Base-by-base conservation (phyloP, 305 asterid genomes). In the Fraxinus ornus region DNA sequence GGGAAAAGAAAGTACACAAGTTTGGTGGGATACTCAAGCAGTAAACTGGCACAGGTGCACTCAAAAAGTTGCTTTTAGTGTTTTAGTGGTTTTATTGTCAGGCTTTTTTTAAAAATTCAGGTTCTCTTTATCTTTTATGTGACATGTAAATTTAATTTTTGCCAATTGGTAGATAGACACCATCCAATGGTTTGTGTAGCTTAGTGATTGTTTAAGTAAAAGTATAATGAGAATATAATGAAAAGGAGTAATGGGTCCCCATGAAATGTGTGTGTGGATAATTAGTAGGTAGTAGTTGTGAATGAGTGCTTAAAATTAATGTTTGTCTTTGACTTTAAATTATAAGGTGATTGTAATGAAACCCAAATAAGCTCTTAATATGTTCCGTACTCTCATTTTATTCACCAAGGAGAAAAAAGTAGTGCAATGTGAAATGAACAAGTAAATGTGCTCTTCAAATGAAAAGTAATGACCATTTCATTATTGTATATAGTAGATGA, bases 31-130 rank as follows among this genome's bases (percentile, higher is more conserved):
- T 96, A 96, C 81, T 82, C 90, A 15, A 87, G 92, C 93, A 93
- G 98, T 87, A 96, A 96, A 89, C 90, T 96, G 77, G 98, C 98
- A 76, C 95, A 94, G 98, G 99, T 92, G 79, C 71, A 81, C 81
- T 68, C 76, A 47, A 62, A 80, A 37, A 75, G 83, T 79, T 76
- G 47, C 81, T 82, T 72, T 77, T 76, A 19, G 32, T 55, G 24
- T 62, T 82, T 82, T 81, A 60, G 82, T 39, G 74, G 71, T 84
- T 68, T 19, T 49, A 4, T 62, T 22, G 32, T 75, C 78, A 22
- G 17, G 19, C 39, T 84, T 41, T 41, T 41, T 41, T 13, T 71
- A n/a, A 33, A 17, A 81, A 55, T 81, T 52, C 41, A 30, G 47
- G 57, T 70, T 79, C 78, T 77, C 75, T 77, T 74, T 80, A 52